Base-by-base conservation (phyloP, 176 grass and related monocot genomes). In the Paspalum notatum region DNA sequence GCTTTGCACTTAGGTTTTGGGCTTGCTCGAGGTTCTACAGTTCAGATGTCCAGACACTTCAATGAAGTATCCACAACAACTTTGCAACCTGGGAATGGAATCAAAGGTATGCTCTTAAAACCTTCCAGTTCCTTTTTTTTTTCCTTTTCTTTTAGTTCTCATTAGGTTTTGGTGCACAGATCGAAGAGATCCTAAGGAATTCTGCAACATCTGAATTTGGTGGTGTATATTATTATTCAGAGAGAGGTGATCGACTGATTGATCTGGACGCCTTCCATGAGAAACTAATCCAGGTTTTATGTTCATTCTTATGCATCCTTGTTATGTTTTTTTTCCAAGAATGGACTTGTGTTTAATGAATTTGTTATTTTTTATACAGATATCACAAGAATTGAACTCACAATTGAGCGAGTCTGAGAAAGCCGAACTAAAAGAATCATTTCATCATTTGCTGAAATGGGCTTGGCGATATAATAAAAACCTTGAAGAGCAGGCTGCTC, bases 401-500 rank as follows among this genome's bases (percentile, higher is more conserved):
- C 86, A 87, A 77, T 59, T 88, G 79, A 87, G 58, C 13, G 95
- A 95, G 65, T 51, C 66, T 78, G 92, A 98, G 75, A 98, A 89
- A 85, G 58, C 45, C 3, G 81, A 91, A 27, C 76, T 98, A 73
- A 98, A 93, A 85, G 92, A 88, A 68, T 87, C 89, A 61, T 74
- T 94, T 69, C 92, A 98, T 75, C 88, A 89, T 68, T 91, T 98
- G 78, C 70, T 98, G 71, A 98, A 91, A 93, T 98, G 92, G 95
- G 88, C 85, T 40, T 92, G 92, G 90, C 90, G 83, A 88, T 95
- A 93, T 83, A 98, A 98, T 79, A 94, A 89, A 86, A 85, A 91
- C 88, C 92, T 98, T 76, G 95, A 98, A 93, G 92, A 98, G 78
- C 95, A 98, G 61, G 91, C 95, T 25, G 92, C 95, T 12, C 95